Evolutionary conservation across 176 grass and related monocot genomes (phyloP).

Genomic region (Poa pratensis): DNA sequence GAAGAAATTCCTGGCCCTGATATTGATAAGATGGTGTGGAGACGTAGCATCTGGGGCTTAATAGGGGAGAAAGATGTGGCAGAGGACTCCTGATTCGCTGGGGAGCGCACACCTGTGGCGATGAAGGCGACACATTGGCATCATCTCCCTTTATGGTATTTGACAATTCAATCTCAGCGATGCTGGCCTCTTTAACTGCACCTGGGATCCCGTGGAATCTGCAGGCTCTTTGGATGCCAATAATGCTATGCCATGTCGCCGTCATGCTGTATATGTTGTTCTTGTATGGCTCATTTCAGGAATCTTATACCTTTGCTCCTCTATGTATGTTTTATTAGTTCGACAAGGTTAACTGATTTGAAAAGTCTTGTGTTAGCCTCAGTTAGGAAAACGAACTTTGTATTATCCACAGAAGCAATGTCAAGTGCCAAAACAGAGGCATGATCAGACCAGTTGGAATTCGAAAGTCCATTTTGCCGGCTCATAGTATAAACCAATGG

Average conservation of each 20-base stretch:
- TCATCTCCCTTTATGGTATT: constrained; percentile 48
- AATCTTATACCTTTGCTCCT: constrained; percentile 44
- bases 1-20: constrained; percentile 28
- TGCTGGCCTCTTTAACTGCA: constrained; percentile 53
- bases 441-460: not conserved
- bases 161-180: constrained; percentile 46
- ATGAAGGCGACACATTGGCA: constrained; percentile 56
- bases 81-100: constrained; percentile 43
- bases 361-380: constrained; percentile 12
- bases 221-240: constrained; percentile 23
- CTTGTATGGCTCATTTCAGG: constrained; percentile 43
- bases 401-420: not conserved
- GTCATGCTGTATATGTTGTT: constrained; percentile 32
- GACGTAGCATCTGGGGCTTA: constrained; percentile 44
- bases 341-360: constrained; percentile 38
- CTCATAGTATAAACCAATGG: not conserved
- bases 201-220: constrained; percentile 50
- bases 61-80: constrained; percentile 53
- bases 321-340: not conserved
- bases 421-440: not conserved
- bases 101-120: constrained; percentile 51
- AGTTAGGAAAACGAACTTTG: not conserved
- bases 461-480: not conserved
- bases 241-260: constrained; percentile 35
- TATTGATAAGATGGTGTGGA: constrained; percentile 41